Evolutionary conservation across 169 alveolate species (phyloP).

Genomic region (Cryptosporidium parvum): DNA sequence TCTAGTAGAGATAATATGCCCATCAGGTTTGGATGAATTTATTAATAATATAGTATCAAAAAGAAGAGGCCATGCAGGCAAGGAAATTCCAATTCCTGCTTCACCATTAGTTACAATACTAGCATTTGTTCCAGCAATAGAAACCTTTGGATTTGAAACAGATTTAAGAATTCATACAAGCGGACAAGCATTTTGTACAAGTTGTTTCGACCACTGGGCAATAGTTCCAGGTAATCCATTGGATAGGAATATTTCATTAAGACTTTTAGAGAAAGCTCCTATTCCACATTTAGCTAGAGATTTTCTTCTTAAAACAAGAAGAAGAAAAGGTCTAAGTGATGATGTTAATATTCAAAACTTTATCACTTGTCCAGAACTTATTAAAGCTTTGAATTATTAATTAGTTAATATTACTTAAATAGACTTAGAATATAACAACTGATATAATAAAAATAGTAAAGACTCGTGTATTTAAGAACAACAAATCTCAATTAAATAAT

Average conservation of each 20-base stretch:
- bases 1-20: slow-evolving; percentile 95
- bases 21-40: slow-evolving; percentile 78
- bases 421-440: background rate
- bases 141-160: slow-evolving; percentile 99
- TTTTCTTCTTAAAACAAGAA: slow-evolving; percentile 96
- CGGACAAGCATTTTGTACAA: slow-evolving; percentile 97
- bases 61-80: slow-evolving; percentile 92
- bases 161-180: slow-evolving; percentile 96
- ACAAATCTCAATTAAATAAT: background rate
- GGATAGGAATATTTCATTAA: slow-evolving; percentile 93
- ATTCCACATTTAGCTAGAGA: slow-evolving; percentile 98
- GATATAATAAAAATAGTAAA: background rate
- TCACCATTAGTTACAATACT: slow-evolving; percentile 93
- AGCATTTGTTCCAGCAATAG: slow-evolving; percentile 98
- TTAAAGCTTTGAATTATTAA: slow-evolving; percentile 47
- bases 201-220: slow-evolving; percentile 97
- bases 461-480: background rate
- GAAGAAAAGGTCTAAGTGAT: slow-evolving; percentile 96
- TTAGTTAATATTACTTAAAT: background rate
- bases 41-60: slow-evolving; percentile 76
- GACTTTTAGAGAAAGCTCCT: slow-evolving; percentile 98
- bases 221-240: slow-evolving; percentile 99
- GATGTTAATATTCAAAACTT: slow-evolving; percentile 81
- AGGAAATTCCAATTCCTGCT: slow-evolving; percentile 93
- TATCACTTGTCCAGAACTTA: slow-evolving; percentile 44